phyloP scores from a whole-genome alignment of 202 grass and related monocot genomes.

The Schoenoplectus tabernaemontani region DNA sequence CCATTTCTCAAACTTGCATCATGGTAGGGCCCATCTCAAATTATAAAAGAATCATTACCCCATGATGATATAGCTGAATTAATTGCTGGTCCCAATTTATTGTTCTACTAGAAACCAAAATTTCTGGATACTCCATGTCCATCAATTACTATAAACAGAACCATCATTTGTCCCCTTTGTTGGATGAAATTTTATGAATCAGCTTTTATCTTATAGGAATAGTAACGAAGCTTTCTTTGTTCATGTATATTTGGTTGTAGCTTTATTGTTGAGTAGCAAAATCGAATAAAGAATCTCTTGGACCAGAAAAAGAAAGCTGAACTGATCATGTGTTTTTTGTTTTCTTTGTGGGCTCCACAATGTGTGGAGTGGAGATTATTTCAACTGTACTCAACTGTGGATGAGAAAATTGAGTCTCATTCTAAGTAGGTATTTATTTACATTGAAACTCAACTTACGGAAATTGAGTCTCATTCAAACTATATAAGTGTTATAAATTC shows the following conservation, averaged over 20 bases:
- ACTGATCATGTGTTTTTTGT: not conserved
- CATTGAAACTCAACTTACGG: no score
- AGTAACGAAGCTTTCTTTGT: not conserved
- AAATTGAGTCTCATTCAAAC: no score
- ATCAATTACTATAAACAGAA: slow-evolving; percentile 4
- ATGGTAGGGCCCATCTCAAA: slow-evolving; percentile 11
- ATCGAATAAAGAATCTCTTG: not conserved
- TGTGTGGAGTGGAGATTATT: no score
- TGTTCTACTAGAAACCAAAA: not conserved
- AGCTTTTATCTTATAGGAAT: not conserved
- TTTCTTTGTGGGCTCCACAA: not conserved
- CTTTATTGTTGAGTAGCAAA: not conserved
- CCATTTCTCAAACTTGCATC: not conserved
- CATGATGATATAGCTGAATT: slow-evolving; percentile 31
- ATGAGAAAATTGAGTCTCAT: no score
- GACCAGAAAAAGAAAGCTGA: not conserved
- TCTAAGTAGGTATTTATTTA: no score
- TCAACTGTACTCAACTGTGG: no score
- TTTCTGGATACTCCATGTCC: slow-evolving; percentile 6
- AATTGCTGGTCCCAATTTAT: slow-evolving; percentile 18
- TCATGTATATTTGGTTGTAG: not conserved
- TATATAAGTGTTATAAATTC: no score
- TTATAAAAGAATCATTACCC: slow-evolving; percentile 32
- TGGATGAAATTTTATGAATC: not conserved
- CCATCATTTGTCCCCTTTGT: not conserved